Evolutionary conservation across 805 yeast species (phyloP).

Genomic region (Starmerella vaccinii): DNA sequence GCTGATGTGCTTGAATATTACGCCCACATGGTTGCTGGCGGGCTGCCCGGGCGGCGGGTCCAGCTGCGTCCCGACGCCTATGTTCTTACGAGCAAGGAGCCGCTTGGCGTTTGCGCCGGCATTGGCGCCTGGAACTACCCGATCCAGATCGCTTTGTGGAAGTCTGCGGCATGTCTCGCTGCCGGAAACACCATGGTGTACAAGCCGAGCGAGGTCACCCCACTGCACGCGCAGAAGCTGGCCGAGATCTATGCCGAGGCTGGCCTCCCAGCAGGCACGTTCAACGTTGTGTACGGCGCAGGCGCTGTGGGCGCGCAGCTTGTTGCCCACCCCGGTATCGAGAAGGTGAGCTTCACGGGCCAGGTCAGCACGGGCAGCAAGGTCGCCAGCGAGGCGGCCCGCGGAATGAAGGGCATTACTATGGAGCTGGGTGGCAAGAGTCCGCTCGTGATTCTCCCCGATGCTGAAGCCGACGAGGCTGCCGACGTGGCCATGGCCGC

Average conservation of each 20-base stretch:
- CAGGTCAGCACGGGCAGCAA: conserved; percentile 77
- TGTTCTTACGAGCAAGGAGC: conserved; percentile 58
- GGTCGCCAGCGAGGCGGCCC: conserved; percentile 63
- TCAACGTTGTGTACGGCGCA: conserved; percentile 57
- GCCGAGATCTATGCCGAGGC: conserved; percentile 50
- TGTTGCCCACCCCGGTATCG: conserved; percentile 51
- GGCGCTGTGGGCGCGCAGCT: conserved; percentile 59
- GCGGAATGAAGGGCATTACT: conserved; percentile 69
- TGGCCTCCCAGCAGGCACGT: conserved; percentile 66
- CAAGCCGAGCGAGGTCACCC: conserved; percentile 65
- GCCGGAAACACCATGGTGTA: conserved; percentile 64
- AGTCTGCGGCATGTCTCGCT: conserved; percentile 67
- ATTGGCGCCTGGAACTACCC: conserved; percentile 67
- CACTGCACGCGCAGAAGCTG: conserved; percentile 51
- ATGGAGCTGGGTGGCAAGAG: conserved; percentile 92
- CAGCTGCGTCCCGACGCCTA: conserved; percentile 48
- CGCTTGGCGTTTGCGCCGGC: conserved; percentile 55
- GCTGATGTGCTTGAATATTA: conserved; percentile 48
- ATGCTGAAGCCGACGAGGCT: conserved; percentile 66
- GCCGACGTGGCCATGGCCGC: conserved; percentile 62
- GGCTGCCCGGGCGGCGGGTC: conserved; percentile 48
- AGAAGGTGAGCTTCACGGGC: conserved; percentile 86
- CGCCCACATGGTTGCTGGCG: conserved; percentile 63
- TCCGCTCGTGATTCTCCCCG: conserved; percentile 74
- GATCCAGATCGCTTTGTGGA: conserved; percentile 62